Conservation (phyloP, 116 monocot species). For the Phalaenopsis hybrid region DNA sequence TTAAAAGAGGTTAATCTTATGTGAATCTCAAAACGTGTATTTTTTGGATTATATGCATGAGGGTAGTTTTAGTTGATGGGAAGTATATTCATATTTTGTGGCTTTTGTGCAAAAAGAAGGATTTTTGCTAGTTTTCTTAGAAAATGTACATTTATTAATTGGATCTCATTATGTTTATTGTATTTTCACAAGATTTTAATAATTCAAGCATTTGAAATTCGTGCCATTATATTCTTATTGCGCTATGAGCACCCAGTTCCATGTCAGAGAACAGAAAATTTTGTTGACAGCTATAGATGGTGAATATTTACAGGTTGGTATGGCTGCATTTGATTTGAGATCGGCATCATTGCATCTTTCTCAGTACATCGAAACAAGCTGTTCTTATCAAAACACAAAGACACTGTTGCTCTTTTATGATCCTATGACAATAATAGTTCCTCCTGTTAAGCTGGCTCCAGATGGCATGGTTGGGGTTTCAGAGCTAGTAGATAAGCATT, state of each 20-base stretch:
- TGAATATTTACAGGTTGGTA: slow-evolving; percentile 62
- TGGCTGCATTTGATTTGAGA: slow-evolving; percentile 97
- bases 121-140: not conserved
- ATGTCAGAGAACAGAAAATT: not conserved
- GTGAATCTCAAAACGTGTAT: not conserved
- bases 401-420: slow-evolving; percentile 91
- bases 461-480: slow-evolving; percentile 95
- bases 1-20: not conserved
- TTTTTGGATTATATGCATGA: not conserved
- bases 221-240: not conserved
- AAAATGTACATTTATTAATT: not conserved
- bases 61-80: not conserved
- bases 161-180: not conserved
- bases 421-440: slow-evolving; percentile 76
- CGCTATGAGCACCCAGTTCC: not conserved
- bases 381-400: slow-evolving; percentile 94
- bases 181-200: not conserved
- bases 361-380: slow-evolving; percentile 94
- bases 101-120: not conserved
- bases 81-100: not conserved
- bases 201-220: not conserved
- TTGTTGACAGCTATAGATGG: not conserved
- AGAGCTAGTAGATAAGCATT: slow-evolving; percentile 80
- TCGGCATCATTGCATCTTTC: slow-evolving; percentile 93
- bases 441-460: slow-evolving; percentile 72